Evolutionary conservation across 495 filamentous ascomycete genomes (phyloP).

Genomic region (Talaromyces adpressus): DNA sequence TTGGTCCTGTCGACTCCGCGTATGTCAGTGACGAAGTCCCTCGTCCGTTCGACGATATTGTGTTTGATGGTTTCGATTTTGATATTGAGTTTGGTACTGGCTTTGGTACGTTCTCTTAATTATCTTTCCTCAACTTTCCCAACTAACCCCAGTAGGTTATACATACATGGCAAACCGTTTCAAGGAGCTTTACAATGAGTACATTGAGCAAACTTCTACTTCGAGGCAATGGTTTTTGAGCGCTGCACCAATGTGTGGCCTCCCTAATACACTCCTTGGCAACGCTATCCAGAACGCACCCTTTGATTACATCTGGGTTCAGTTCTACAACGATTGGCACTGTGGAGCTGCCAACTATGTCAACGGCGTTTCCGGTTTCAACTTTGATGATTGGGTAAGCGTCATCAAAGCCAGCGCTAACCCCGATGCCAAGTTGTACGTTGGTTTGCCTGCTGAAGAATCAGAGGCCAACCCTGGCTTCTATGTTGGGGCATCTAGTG

Average conservation of each 20-base stretch:
- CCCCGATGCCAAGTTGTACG: constrained; percentile 52
- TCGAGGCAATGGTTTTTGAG: constrained; percentile 52
- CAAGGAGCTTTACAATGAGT: constrained; percentile 39
- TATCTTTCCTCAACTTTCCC: too few species aligned
- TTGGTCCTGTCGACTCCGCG: constrained; percentile 41
- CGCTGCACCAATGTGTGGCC: constrained; percentile 56
- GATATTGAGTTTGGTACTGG: constrained; percentile 49
- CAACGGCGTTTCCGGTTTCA: constrained; percentile 43
- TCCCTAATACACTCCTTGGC: constrained; percentile 51
- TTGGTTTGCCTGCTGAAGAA: constrained; percentile 52
- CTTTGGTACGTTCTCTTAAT: constrained; percentile 26
- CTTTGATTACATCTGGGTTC: constrained; percentile 63
- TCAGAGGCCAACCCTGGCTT: constrained; percentile 22
- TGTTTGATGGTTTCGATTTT: constrained; percentile 68
- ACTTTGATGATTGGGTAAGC: constrained; percentile 57
- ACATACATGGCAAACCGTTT: constrained; percentile 43
- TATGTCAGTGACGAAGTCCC: constrained; percentile 30
- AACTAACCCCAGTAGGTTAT: constrained; percentile 27
- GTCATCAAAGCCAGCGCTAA: constrained; percentile 53
- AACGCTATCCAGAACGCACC: constrained; percentile 37
- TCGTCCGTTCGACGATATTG: constrained; percentile 54
- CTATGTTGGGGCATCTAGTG: constrained; percentile 45
- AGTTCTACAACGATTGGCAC: constrained; percentile 56
- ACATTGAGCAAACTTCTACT: constrained; percentile 13
- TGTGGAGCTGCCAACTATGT: constrained; percentile 48